Evolutionary conservation across 2,329 filamentous ascomycete genomes (phyloP).

Genomic region (Zymoseptoria ardabiliae): DNA sequence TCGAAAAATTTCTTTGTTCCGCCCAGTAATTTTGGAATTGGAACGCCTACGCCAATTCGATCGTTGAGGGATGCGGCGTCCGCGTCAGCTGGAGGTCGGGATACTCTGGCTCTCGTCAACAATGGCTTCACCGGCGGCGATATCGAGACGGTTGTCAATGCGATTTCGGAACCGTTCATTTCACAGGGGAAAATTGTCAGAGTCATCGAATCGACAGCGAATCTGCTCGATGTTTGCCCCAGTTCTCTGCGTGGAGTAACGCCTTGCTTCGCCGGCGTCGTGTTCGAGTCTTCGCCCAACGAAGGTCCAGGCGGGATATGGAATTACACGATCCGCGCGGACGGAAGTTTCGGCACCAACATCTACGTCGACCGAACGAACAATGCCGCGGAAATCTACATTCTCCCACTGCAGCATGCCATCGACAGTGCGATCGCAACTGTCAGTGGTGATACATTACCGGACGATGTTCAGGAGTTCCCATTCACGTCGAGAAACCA

Average conservation of each 20-base stretch:
- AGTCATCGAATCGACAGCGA: constrained; percentile 48
- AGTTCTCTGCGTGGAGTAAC: constrained; percentile 54
- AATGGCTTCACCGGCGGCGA: constrained; percentile 60
- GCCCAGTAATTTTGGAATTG: constrained; percentile 68
- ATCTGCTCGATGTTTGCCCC: constrained; percentile 56
- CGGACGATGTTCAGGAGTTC: constrained; percentile 52
- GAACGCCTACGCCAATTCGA: constrained; percentile 52
- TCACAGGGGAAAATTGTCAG: constrained; percentile 50
- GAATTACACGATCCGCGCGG: constrained; percentile 80
- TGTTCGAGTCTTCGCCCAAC: constrained; percentile 67
- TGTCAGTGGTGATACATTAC: constrained; percentile 39
- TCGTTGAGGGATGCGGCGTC: constrained; percentile 58
- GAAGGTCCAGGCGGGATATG: constrained; percentile 62
- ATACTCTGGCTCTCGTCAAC: constrained; percentile 72
- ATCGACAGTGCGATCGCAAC: constrained; percentile 66
- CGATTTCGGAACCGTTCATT: constrained; percentile 52
- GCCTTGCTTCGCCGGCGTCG: constrained; percentile 63
- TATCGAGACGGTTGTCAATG: constrained; percentile 63
- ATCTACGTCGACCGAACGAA: constrained; percentile 57
- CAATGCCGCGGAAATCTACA: constrained; percentile 72
- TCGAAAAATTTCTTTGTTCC: constrained; percentile 78
- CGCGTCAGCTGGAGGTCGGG: constrained; percentile 50
- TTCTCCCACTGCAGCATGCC: constrained; percentile 70
- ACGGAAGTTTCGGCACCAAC: constrained; percentile 59
- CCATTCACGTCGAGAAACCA: constrained; percentile 67